These are phyloP conservation scores for Pyrus hybrid DNA, from an alignment of 331 rosid species.

Conservation along the genomic window DNA sequence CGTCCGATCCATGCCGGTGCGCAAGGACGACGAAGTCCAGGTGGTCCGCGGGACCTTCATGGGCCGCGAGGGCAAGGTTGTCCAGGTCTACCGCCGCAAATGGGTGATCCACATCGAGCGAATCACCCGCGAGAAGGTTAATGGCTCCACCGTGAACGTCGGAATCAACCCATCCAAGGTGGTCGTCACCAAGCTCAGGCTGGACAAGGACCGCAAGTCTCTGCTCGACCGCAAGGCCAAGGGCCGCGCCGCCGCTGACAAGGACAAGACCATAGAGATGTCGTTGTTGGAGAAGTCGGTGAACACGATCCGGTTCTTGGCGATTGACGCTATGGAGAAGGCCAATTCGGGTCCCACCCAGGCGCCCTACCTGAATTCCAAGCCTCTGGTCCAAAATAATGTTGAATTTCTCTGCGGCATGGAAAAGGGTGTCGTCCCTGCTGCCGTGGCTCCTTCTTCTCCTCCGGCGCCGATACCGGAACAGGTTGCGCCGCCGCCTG, in stretches of 20 bases:
- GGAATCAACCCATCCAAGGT: constrained; percentile 82
- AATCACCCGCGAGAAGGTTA: constrained; percentile 91
- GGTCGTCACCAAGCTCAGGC: constrained; percentile 65
- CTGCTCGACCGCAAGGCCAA: constrained; percentile 88
- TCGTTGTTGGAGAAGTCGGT: no score
- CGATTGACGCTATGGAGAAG: no score
- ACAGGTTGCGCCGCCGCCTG: no score
- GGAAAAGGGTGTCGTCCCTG: no score
- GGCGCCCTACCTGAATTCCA: no score
- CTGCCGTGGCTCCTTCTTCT: no score
- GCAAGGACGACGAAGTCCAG: constrained; percentile 92
- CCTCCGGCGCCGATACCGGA: no score
- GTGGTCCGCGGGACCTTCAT: constrained; percentile 82
- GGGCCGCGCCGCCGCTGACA: constrained; percentile 92
- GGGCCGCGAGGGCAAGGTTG: constrained; percentile 93
- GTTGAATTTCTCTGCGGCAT: no score
- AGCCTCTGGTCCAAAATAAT: no score
- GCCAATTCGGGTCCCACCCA: no score
- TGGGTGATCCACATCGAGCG: constrained; percentile 95
- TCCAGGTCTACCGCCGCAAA: constrained; percentile 86
- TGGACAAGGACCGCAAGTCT: constrained; percentile 89
- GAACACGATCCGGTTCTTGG: no score
- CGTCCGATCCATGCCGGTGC: constrained; percentile 81
- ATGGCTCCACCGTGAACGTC: constrained; percentile 84
- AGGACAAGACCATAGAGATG: no score